Evolutionary conservation across 2,329 filamentous ascomycete species (phyloP).

Genomic region (Fusarium oxysporum): DNA sequence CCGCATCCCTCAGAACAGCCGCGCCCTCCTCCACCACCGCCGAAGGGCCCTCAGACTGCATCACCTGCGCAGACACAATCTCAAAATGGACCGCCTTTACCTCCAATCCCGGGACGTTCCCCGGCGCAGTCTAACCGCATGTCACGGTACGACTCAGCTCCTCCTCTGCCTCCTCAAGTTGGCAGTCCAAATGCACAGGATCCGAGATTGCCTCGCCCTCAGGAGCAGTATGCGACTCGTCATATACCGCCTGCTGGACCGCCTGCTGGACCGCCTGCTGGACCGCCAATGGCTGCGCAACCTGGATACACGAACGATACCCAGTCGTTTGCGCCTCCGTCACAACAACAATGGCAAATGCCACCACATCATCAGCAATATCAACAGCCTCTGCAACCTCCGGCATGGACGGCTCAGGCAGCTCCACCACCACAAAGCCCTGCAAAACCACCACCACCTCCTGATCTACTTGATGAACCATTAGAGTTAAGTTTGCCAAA

Average conservation of each 20-base stretch:
- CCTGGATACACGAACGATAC: slow-evolving; percentile 31
- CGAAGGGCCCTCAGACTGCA: slow-evolving; percentile 61
- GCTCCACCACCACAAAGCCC: slow-evolving; percentile 39
- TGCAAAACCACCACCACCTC: slow-evolving; percentile 53
- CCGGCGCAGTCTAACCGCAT: slow-evolving; percentile 34
- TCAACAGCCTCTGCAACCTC: slow-evolving; percentile 40
- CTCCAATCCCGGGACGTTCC: slow-evolving; percentile 37
- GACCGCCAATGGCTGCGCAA: slow-evolving; percentile 27
- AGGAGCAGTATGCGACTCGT: slow-evolving; percentile 34
- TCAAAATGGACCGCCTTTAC: slow-evolving; percentile 48
- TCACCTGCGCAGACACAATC: slow-evolving; percentile 39
- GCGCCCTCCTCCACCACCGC: slow-evolving; percentile 64
- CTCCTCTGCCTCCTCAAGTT: slow-evolving; percentile 56
- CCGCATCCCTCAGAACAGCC: slow-evolving; percentile 49
- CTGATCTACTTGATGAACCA: slow-evolving; percentile 68
- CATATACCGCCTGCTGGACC: slow-evolving; percentile 29
- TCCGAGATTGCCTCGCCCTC: slow-evolving; percentile 24
- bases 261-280: slow-evolving; percentile 18
- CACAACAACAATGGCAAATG: slow-evolving; percentile 44
- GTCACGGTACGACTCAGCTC: slow-evolving; percentile 62
- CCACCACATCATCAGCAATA: slow-evolving; percentile 31
- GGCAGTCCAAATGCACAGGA: slow-evolving; percentile 20
- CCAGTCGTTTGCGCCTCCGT: slow-evolving; percentile 26
- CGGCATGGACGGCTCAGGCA: slow-evolving; percentile 41
- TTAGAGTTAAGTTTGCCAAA: slow-evolving; percentile 63